Percentiles rank a stretch among this genome's conserved stretches.
phyloP scores from a whole-genome alignment of 1,139 yeast genomes.

The Chernovozyma sophiae-reginae region DNA sequence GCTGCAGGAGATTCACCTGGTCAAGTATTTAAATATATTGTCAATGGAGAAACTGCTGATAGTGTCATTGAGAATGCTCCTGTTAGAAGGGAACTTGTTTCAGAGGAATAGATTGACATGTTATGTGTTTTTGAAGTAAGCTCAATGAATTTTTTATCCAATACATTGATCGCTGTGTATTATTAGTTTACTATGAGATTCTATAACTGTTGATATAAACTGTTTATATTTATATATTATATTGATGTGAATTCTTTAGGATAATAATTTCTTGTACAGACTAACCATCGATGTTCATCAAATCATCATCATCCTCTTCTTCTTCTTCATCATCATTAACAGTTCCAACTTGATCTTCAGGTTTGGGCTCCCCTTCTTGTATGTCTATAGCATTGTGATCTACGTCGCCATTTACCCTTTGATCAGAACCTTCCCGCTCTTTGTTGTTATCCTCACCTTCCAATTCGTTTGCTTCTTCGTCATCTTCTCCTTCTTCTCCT shows the following conservation, averaged over 20 bases:
- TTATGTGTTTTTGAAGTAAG: too few relatives aligned
- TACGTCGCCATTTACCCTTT: slow-evolving; percentile 7
- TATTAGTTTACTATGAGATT: too few relatives aligned
- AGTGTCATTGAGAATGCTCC: slow-evolving; percentile 5
- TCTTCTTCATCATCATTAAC: neutral
- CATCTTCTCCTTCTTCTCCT: slow-evolving; percentile 9
- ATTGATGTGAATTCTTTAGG: too few relatives aligned
- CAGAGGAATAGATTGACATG: slow-evolving; percentile 2
- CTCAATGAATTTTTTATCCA: slow-evolving; percentile 1
- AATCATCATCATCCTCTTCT: slow-evolving; percentile 10
- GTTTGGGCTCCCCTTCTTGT: neutral
- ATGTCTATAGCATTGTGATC: neutral
- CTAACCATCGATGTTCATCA: slow-evolving; percentile 13
- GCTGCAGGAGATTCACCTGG: slow-evolving; percentile 44
- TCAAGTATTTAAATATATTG: slow-evolving; percentile 55
- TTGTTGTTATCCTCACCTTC: slow-evolving; percentile 8
- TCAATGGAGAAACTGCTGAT: slow-evolving; percentile 33
- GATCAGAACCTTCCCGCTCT: slow-evolving; percentile 7
- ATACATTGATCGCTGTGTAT: too few relatives aligned
- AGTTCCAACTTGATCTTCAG: neutral
- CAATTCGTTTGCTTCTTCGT: slow-evolving; percentile 7
- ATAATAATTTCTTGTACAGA: too few relatives aligned
- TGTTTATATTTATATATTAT: too few relatives aligned
- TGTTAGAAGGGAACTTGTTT: slow-evolving; percentile 3
- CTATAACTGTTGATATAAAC: too few relatives aligned